phyloP scores from a whole-genome alignment of 2,329 filamentous ascomycete species.

The Penicillium paneum region DNA sequence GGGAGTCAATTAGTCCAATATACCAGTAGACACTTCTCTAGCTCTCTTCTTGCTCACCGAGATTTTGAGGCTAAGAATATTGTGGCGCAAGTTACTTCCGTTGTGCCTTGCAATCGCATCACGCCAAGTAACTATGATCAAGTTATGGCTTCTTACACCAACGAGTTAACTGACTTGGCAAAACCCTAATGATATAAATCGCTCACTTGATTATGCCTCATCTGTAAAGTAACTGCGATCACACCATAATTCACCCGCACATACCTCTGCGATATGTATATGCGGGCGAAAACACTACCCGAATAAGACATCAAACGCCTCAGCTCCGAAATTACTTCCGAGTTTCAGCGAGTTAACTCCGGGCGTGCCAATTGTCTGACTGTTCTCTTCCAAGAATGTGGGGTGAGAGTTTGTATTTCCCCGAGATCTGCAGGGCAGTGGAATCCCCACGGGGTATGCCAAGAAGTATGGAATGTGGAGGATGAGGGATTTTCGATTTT shows the following conservation, averaged over 20 bases:
- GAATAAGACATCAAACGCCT: not conserved
- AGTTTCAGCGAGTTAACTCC: conserved; percentile 9
- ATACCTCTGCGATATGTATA: not conserved
- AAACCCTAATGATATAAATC: not conserved
- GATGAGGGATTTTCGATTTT: not conserved
- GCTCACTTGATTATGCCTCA: not conserved
- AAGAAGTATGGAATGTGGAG: not conserved
- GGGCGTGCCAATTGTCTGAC: not conserved
- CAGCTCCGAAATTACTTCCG: conserved; percentile 1
- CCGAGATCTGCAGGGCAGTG: conserved; percentile 7
- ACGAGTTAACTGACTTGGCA: not conserved
- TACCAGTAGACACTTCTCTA: too few relatives aligned
- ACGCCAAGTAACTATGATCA: not conserved
- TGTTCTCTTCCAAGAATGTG: not conserved
- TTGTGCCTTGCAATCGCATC: not conserved
- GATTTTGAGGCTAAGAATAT: too few relatives aligned
- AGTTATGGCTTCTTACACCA: not conserved
- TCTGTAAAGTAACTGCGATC: not conserved
- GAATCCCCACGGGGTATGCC: conserved; percentile 12
- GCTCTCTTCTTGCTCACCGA: too few relatives aligned
- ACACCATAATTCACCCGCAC: not conserved
- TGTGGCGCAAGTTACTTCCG: not conserved
- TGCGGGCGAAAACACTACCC: not conserved
- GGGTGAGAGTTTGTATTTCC: conserved; percentile 7
- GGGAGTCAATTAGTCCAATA: too few relatives aligned